Percentiles rank a stretch among this genome's conserved stretches.
Evolutionary conservation across 2,329 filamentous ascomycete genomes (phyloP).

Genomic region (Penicillium capsulatum): DNA sequence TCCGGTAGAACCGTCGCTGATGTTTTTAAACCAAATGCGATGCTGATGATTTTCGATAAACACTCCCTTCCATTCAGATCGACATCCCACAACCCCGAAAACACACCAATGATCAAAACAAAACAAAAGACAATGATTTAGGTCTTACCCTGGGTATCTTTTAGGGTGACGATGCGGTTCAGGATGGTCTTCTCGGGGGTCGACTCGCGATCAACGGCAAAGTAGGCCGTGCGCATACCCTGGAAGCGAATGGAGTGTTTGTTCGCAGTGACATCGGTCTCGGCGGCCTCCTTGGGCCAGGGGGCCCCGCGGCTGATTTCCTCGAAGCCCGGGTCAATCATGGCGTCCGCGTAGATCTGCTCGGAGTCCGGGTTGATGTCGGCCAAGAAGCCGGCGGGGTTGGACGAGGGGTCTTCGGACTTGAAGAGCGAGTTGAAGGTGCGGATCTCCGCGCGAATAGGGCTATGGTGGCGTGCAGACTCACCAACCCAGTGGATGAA

Average conservation of each 20-base stretch:
- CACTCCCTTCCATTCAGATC: too few species aligned
- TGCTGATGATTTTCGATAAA: not conserved
- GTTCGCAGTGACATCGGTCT: slow-evolving; percentile 40
- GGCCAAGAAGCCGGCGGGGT: slow-evolving; percentile 73
- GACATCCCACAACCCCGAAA: not conserved
- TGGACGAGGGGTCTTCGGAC: slow-evolving; percentile 72
- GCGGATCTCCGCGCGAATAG: slow-evolving; percentile 66
- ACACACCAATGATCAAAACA: not conserved
- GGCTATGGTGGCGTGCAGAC: slow-evolving; percentile 57
- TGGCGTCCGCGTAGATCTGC: slow-evolving; percentile 68
- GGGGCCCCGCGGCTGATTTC: slow-evolving; percentile 70
- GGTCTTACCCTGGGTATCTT: slow-evolving; percentile 54
- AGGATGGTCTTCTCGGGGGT: slow-evolving; percentile 76
- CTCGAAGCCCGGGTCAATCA: slow-evolving; percentile 79
- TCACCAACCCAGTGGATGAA: slow-evolving; percentile 85
- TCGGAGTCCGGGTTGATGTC: slow-evolving; percentile 84
- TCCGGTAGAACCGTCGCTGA: too few species aligned
- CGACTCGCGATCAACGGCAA: slow-evolving; percentile 67
- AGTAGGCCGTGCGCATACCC: slow-evolving; percentile 71
- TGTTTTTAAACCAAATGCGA: not conserved
- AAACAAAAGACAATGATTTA: slow-evolving; percentile 3
- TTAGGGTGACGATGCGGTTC: slow-evolving; percentile 87
- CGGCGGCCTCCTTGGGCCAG: slow-evolving; percentile 70
- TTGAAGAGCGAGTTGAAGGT: slow-evolving; percentile 82
- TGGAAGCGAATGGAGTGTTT: slow-evolving; percentile 83